phyloP scores from a whole-genome alignment of 352 stramenopile genomes.

The Phytopythium mirpurense region DNA sequence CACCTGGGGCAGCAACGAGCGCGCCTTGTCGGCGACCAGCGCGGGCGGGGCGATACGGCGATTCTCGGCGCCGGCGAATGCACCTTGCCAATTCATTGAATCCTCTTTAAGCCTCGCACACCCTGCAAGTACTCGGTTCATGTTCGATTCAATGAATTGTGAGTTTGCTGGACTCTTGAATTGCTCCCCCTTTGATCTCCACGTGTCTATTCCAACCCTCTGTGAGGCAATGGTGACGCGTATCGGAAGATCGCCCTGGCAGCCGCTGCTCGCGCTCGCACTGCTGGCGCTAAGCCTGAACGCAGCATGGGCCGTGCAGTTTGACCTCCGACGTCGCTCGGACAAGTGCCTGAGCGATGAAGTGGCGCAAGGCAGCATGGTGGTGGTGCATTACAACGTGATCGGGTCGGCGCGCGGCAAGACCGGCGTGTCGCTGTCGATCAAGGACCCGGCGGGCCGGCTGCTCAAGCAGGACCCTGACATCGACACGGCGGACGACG shows the following conservation, averaged over 20 bases:
- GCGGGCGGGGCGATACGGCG: conserved; percentile 23
- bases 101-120: no score
- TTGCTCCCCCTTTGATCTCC: no score
- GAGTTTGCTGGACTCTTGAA: no score
- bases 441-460: conserved; percentile 72
- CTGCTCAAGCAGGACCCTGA: conserved; percentile 83
- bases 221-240: no score
- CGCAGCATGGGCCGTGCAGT: conserved; percentile 54
- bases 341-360: conserved; percentile 87
- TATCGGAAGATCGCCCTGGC: no score
- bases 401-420: conserved; percentile 57
- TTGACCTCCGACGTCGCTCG: conserved; percentile 55
- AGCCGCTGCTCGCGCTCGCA: conserved; percentile 21
- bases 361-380: conserved; percentile 65
- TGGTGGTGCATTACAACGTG: conserved; percentile 83
- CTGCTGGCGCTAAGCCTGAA: conserved; percentile 21
- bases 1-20: no score
- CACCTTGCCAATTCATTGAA: no score
- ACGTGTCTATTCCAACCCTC: no score
- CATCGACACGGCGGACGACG: conserved; percentile 75
- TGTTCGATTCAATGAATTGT: no score
- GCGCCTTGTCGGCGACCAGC: conserved; percentile 75
- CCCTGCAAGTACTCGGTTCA: no score
- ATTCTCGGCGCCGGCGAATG: conserved; percentile 17
- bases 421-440: conserved; percentile 60